Evolutionary conservation across 164 flowering plant species (phyloP).

Genomic region (Kalanchoe fedtschenkoi): DNA sequence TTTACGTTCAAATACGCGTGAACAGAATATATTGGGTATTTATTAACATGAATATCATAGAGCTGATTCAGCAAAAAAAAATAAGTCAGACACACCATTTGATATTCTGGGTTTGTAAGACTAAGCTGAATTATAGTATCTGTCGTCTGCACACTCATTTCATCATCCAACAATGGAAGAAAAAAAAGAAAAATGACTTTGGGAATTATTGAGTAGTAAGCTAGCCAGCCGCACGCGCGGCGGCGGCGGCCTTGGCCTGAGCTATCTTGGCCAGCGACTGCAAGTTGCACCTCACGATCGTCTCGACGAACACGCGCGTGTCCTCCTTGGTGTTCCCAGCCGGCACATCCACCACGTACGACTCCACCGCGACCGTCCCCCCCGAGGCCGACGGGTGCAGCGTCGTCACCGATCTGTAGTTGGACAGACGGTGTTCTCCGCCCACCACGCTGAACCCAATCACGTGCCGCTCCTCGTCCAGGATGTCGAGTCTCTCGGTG

Average conservation of each 20-base stretch:
- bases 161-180: neutral
- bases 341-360: neutral
- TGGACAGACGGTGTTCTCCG: neutral
- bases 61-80: too few relatives aligned
- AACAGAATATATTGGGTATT: too few relatives aligned
- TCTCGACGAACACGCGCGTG: neutral
- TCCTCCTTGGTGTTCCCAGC: conserved; percentile 1
- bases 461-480: neutral
- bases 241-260: neutral
- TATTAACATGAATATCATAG: too few relatives aligned
- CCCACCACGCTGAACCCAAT: conserved; percentile 2
- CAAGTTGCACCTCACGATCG: neutral
- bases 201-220: too few relatives aligned
- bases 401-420: conserved; percentile 2
- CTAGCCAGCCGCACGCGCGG: neutral
- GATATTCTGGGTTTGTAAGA: too few relatives aligned
- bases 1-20: too few relatives aligned
- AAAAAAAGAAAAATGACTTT: too few relatives aligned
- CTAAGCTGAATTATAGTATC: too few relatives aligned
- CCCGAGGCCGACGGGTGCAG: neutral
- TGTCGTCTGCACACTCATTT: too few relatives aligned
- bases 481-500: neutral
- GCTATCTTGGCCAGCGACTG: neutral
- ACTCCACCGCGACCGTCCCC: neutral
- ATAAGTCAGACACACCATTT: too few relatives aligned